phyloP scores from a whole-genome alignment of 1,139 yeast species.

The Lodderomyces oxycetoniae region DNA sequence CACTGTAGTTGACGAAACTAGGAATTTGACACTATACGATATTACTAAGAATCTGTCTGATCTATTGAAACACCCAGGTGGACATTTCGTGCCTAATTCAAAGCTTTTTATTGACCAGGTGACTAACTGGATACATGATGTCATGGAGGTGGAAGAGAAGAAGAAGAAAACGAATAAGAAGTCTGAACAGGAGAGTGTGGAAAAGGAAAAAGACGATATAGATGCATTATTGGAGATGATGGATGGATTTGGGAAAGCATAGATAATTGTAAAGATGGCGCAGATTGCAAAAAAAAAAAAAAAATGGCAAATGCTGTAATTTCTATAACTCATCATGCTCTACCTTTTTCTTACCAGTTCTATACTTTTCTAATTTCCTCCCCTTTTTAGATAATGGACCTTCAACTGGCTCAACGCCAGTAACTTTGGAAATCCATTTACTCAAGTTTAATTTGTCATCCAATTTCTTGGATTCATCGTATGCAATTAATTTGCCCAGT shows the following conservation, averaged over 20 bases:
- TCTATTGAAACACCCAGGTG: slow-evolving; percentile 71
- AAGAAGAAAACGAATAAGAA: slow-evolving; percentile 4
- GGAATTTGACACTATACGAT: slow-evolving; percentile 57
- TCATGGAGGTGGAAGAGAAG: slow-evolving; percentile 15
- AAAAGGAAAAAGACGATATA: slow-evolving; percentile 22
- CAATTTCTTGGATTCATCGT: slow-evolving; percentile 21
- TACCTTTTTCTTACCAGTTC: slow-evolving; percentile 26
- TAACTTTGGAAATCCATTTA: slow-evolving; percentile 31
- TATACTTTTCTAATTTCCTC: slow-evolving; percentile 27
- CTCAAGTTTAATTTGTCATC: slow-evolving; percentile 29
- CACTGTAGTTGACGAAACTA: slow-evolving; percentile 76
- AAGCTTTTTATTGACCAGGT: slow-evolving; percentile 57
- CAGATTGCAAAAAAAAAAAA: too few relatives aligned
- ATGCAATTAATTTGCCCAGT: slow-evolving; percentile 19
- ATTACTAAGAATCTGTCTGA: slow-evolving; percentile 44
- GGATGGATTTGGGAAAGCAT: slow-evolving; percentile 30
- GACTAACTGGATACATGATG: slow-evolving; percentile 46
- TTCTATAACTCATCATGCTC: slow-evolving; percentile 36
- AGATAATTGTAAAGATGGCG: too few relatives aligned
- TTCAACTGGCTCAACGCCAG: slow-evolving; percentile 30
- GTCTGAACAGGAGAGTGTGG: slow-evolving; percentile 4
- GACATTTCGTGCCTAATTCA: slow-evolving; percentile 80
- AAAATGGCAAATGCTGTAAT: too few relatives aligned
- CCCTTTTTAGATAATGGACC: slow-evolving; percentile 36
- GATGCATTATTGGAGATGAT: slow-evolving; percentile 36